Evolutionary conservation across 805 yeast species (phyloP).

Genomic region (Saccharomycopsis selenospora): DNA sequence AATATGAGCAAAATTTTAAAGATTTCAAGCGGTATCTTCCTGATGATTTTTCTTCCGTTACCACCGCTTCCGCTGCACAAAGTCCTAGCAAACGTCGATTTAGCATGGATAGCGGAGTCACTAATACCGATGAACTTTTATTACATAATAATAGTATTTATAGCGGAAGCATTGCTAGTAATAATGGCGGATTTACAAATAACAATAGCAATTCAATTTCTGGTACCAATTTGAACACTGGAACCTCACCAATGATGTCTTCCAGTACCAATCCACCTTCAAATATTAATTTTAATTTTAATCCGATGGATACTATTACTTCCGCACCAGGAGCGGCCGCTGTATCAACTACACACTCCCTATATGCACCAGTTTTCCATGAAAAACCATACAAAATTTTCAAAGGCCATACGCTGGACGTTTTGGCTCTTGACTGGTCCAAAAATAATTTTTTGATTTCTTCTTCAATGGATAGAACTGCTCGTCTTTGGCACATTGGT

Average conservation of each 20-base stretch:
- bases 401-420: constrained; percentile 60
- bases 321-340: constrained; percentile 8
- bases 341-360: constrained; percentile 14
- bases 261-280: no score
- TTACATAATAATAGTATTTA: not conserved
- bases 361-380: constrained; percentile 74
- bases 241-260: no score
- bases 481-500: constrained; percentile 77
- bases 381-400: constrained; percentile 54
- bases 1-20: constrained; percentile 25
- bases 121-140: constrained; percentile 16
- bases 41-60: not conserved
- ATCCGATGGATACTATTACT: constrained; percentile 1
- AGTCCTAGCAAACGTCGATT: not conserved
- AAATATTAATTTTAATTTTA: no score
- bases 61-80: not conserved
- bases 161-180: constrained; percentile 6
- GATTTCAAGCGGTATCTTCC: not conserved
- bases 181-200: no score
- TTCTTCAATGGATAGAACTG: constrained; percentile 81
- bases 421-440: constrained; percentile 82
- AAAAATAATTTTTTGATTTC: constrained; percentile 73
- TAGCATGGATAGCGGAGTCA: not conserved
- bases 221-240: not conserved
- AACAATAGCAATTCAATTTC: not conserved